Evolutionary conservation across 2,329 filamentous ascomycete species (phyloP), one percentile per base, ranked within the genome.

Genomic region (Periconia sp.): DNA sequence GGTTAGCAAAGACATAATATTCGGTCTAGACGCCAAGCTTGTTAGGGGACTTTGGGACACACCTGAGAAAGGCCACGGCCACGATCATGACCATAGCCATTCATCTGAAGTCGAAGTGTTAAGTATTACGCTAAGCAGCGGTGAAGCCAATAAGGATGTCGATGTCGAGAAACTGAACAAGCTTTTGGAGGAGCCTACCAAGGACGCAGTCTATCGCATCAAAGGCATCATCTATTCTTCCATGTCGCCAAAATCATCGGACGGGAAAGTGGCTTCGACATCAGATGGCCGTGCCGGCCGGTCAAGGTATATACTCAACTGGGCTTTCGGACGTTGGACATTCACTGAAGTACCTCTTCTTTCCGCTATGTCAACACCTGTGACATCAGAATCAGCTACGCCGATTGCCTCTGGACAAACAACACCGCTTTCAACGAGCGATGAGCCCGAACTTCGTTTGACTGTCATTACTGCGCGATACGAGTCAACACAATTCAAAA

Each of bases 251-350:
- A 76, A 76, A 45, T 79, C 81, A 3, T 81, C 80, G 15, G 76
- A 76, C 14, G 55, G 62, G 1, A 67, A 63, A 17, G 61, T 70
- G 27, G 37, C 57, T 10, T 62, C 72, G 7, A 61, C 68, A 14
- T 61, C 67, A 9, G 56, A 84, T 11, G 76, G 58, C 45, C 56
- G 49, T 18, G 56, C 52, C 7, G 74, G 73, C 1, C 67, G 73
- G 18, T 73, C 74, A 15, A 81, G 90, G 51, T 97, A 94, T 70
- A 96, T 99, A 43, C 82, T 99, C 55, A 99, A 99, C 73, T 99
- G 94, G 94, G 94, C 94, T 0, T 99, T 99, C 76, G 92, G 92
- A 0, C 83, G 94, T 30, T 99, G 94, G 93, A 96, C 86, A 0
- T 96, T 93, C 68, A 95, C 92, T 1, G 80, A 84, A 6, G 76